These are phyloP conservation scores for Pyrus betulifolia DNA, from an alignment of 306 rosid species.

Conservation along the genomic window DNA sequence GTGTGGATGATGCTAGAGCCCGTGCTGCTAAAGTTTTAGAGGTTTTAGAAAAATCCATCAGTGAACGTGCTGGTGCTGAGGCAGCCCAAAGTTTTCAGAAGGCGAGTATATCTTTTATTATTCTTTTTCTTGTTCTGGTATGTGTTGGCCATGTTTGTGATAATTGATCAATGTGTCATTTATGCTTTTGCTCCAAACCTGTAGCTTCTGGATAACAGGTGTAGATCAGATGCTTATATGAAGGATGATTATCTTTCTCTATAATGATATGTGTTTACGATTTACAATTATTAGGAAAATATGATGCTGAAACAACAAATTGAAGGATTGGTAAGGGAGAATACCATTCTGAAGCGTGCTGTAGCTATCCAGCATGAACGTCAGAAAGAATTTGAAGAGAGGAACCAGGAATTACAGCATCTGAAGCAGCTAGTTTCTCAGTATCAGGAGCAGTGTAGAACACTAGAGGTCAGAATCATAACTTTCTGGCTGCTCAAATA, in stretches of 20 bases:
- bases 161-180: neutral
- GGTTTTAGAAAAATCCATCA: slow-evolving; percentile 74
- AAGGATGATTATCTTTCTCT: neutral
- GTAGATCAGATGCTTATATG: no score
- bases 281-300: slow-evolving; percentile 53
- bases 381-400: slow-evolving; percentile 54
- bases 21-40: slow-evolving; percentile 76
- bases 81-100: slow-evolving; percentile 53
- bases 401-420: slow-evolving; percentile 63
- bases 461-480: slow-evolving; percentile 59
- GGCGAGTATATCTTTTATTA: slow-evolving; percentile 26
- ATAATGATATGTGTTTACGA: slow-evolving; percentile 1
- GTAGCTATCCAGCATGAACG: slow-evolving; percentile 80
- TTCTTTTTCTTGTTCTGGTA: neutral
- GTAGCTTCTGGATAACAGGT: neutral
- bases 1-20: slow-evolving; percentile 74
- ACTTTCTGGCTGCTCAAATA: neutral
- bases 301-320: slow-evolving; percentile 72
- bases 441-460: slow-evolving; percentile 80
- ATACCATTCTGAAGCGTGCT: slow-evolving; percentile 69
- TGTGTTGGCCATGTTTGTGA: neutral
- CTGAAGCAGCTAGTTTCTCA: slow-evolving; percentile 72
- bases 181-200: neutral
- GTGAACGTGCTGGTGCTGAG: slow-evolving; percentile 55
- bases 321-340: slow-evolving; percentile 63